Evolutionary conservation across 371 early-diverging fungal genomes (phyloP).

Genomic region (Mortierella sp.): DNA sequence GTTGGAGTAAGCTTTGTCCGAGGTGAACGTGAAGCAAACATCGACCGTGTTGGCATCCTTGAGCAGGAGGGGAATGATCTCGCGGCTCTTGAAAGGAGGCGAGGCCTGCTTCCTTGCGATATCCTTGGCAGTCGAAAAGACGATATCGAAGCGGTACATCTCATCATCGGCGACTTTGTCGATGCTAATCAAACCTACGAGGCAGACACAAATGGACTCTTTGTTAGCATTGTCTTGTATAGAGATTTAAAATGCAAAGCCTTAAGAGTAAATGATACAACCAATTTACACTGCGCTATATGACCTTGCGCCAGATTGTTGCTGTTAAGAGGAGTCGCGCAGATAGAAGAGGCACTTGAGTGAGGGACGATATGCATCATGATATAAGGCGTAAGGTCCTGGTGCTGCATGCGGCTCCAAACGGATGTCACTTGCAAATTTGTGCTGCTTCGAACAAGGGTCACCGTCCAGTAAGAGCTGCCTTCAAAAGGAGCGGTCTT

Average conservation of each 20-base stretch:
- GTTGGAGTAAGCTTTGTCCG: background rate
- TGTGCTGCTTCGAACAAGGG: background rate
- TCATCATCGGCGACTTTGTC: background rate
- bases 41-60: conserved; percentile 26
- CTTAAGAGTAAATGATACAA: no score
- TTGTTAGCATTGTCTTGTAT: no score
- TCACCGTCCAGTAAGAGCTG: background rate
- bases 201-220: no score
- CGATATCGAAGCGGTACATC: conserved; percentile 13
- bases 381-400: background rate
- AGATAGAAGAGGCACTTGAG: background rate
- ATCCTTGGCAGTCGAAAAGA: background rate
- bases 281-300: background rate
- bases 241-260: no score
- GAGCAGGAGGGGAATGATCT: background rate
- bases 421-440: background rate
- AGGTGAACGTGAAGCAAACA: background rate
- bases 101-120: background rate
- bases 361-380: background rate
- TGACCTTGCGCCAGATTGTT: background rate
- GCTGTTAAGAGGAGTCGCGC: background rate
- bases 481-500: background rate
- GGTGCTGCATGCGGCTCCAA: background rate
- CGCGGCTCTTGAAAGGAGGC: background rate
- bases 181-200: background rate